These are phyloP conservation scores for Diaporthe nobilis DNA, from an alignment of 2,329 filamentous ascomycete genomes.

Conservation along the genomic window DNA sequence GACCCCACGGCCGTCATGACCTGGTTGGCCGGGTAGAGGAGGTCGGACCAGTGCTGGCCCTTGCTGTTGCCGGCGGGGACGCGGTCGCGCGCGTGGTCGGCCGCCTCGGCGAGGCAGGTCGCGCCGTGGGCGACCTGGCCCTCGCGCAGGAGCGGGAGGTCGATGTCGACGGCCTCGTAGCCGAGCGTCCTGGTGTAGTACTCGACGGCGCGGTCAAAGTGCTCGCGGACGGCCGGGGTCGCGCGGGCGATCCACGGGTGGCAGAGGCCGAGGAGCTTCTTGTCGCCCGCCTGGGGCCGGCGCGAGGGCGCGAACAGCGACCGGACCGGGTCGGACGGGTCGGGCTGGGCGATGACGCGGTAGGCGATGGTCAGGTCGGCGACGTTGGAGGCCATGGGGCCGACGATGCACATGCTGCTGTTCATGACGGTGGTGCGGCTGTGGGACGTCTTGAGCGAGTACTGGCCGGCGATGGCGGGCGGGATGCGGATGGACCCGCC, in stretches of 20 bases:
- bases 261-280: slow-evolving; percentile 79
- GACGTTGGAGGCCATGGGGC: slow-evolving; percentile 82
- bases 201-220: slow-evolving; percentile 74
- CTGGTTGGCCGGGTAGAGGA: slow-evolving; percentile 77
- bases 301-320: slow-evolving; percentile 74
- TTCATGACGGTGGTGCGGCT: slow-evolving; percentile 73
- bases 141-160: slow-evolving; percentile 76
- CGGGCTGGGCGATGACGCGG: slow-evolving; percentile 80
- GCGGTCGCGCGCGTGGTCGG: slow-evolving; percentile 58
- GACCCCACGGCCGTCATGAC: slow-evolving; percentile 76
- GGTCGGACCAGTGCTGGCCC: slow-evolving; percentile 63
- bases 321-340: slow-evolving; percentile 73
- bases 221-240: slow-evolving; percentile 71
- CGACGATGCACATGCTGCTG: slow-evolving; percentile 73
- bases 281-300: slow-evolving; percentile 60
- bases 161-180: slow-evolving; percentile 70
- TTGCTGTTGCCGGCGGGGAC: slow-evolving; percentile 49
- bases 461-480: slow-evolving; percentile 81
- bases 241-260: slow-evolving; percentile 78
- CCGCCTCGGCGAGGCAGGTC: slow-evolving; percentile 82
- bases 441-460: slow-evolving; percentile 85
- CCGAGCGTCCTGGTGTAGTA: slow-evolving; percentile 66
- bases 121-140: slow-evolving; percentile 83
- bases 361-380: slow-evolving; percentile 87
- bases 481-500: slow-evolving; percentile 84